Base-by-base conservation (phyloP, 164 flowering plant species). In the Liriodendron chinense region DNA sequence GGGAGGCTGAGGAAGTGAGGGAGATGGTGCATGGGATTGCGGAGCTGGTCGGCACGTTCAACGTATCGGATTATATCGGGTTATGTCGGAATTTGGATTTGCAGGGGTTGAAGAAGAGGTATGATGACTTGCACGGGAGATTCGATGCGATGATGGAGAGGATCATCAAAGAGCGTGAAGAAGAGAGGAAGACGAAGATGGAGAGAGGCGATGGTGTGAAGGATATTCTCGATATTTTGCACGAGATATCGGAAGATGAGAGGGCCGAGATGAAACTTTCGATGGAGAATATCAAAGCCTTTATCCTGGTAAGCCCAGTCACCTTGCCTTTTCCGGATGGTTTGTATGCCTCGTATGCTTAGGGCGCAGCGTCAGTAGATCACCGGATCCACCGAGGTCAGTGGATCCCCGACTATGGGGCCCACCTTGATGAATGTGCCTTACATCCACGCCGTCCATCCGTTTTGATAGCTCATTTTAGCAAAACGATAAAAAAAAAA, bases 201-300 rank as follows among this genome's bases (percentile, higher is more conserved):
- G 76, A 62, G 43, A 34, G 43, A 34, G 43, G 43, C 9, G 76
- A 50, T 21, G 71, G 13, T n/a, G 77, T 78, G 23, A 87, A 80
- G 68, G 93, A 87, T 80, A 76, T 91, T 70, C 74, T 91, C 10
- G 87, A 88, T 43, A 80, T 84, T 34, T 74, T 91, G 47, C 87
- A 88, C 2, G 87, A 85, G 68, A 69, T 79, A n/a, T 23, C 72
- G n/a, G 87, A 89, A 24, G 82, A 86, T 63, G 78, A 80, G 8
- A 76, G 67, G 10, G 56, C 85, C 12, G 92, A 88, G 74, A 69
- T 89, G 26, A 80, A 71, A 43, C 16, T 91, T 3, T 87, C 84
- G 1, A 82, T 82, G 71, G 79, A 81, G 34, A 83, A 88, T 66
- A 84, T 91, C 70, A 91, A 91, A 70, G 91, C 87, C n/a, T 72